These are phyloP conservation scores for Aspergillus proliferans DNA, from an alignment of 2,329 filamentous ascomycete genomes.

Conservation along the genomic window DNA sequence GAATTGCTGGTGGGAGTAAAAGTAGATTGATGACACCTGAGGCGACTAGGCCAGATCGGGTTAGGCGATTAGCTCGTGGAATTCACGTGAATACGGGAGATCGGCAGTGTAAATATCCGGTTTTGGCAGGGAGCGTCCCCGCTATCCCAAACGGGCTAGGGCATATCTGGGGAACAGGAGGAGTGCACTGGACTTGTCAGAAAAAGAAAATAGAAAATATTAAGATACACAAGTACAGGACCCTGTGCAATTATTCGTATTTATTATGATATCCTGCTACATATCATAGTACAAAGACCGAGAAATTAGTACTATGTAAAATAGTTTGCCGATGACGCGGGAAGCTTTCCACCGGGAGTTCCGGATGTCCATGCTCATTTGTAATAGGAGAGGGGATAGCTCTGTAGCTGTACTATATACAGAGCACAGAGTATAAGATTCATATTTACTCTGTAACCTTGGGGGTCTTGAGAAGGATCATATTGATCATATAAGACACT, in stretches of 20 bases:
- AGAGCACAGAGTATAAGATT: too few relatives aligned
- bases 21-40: background rate
- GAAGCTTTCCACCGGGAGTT: background rate
- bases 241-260: background rate
- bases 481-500: too few relatives aligned
- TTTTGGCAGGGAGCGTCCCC: background rate
- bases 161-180: background rate
- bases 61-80: background rate
- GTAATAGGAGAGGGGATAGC: background rate
- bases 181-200: background rate
- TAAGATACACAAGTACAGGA: background rate
- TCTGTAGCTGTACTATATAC: too few relatives aligned
- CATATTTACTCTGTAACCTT: too few relatives aligned
- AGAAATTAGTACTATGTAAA: background rate
- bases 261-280: too few relatives aligned
- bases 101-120: slow-evolving; percentile 4
- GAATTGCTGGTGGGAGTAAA: background rate
- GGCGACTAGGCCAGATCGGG: background rate
- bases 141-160: background rate
- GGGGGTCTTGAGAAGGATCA: too few relatives aligned
- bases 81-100: slow-evolving; percentile 10
- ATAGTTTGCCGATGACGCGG: background rate
- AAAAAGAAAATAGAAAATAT: background rate
- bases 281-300: too few relatives aligned
- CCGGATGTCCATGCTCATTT: background rate